Evolutionary conservation across 148 eudicot species (phyloP), one percentile per base, ranked within the genome.

Genomic region (Dianthus caryophyllus): DNA sequence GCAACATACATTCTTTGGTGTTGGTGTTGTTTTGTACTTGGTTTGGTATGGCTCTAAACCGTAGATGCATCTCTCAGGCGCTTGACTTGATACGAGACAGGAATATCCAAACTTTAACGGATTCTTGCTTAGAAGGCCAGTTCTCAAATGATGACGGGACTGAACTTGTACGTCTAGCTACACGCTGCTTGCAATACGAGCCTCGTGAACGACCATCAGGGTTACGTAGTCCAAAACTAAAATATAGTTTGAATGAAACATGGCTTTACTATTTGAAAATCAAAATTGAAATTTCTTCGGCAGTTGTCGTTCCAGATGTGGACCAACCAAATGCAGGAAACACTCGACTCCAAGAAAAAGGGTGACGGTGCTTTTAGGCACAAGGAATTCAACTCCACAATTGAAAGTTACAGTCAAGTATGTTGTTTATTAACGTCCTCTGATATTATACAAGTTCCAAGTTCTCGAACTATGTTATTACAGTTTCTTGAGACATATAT

Each of bases 281-380:
- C 2, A 22, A 31, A 1, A 24, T 30, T 20, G 5, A 14, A 49
- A 69, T 61, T 62, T 66, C 41, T 30, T 58, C 36, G 73, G 81
- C 96, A 94, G 97, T 92, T 94, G 26, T 94, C 98, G 10, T 94
- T 94, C 77, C 92, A 88, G 76, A 90, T 94, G 98, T 94, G 98
- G 98, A 94, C 98, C 20, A 78, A 90, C 76, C 97, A 94, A 83
- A 84, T 94, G 92, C 96, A 90, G 81, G 97, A 94, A 9, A 90
- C 90, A 27, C 75, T 94, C 75, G 83, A 73, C 82, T 86, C 98
- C 6, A 94, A 94, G 86, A 88, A 90, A 67, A 90, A 90, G 82
- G 98, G 98, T 16, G 98, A 94, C 72, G 71, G 71, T 54, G 95
- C 98, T 64, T 93, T 93, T 68, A 78, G 90, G 67, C 97, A 84